Evolutionary conservation across 176 grass and related monocot species (phyloP), one percentile per base, ranked within the genome.

Genomic region (Rhipidocladum racemiflorum): DNA sequence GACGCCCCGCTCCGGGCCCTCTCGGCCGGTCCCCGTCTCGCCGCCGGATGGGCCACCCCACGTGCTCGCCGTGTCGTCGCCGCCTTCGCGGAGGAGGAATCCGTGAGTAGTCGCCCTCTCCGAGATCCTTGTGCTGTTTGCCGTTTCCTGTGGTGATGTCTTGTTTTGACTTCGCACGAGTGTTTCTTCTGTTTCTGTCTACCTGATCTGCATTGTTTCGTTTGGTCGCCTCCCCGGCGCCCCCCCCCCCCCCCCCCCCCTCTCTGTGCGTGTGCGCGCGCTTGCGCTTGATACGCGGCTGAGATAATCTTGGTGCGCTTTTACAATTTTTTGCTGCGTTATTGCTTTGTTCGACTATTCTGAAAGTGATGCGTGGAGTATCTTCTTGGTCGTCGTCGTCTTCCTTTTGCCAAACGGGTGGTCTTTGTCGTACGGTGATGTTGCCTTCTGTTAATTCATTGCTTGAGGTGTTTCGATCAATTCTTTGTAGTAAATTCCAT

Each of bases 71-170:
- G 78, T 65, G 39, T 66, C 73, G 78, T 86, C 83, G 73, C 72
- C 29, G 78, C 88, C 83, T 21, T 86, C n/a, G 78, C 83, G 3
- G 83, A 14, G 54, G 88, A 86, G 72, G 83, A 90, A 67, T 27
- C 72, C 1, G 78, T 85, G 72, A 82, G 88, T 89, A 39, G 21
- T 43, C 27, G 17, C 45, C 38, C 64, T 60, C 8, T 7, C 81
- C 24, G 57, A 90, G 78, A 89, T 89, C 78, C 77, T 63, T 3
- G 1, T 54, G 2, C 39, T 3, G 17, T 1, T 48, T 38, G 21
- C 53, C 50, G 24, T 51, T 45, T 53, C 18, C 32, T 0, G 34
- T 18, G 35, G 2, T 12, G 25, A 27, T 65, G 53, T 13, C 71
- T 48, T 17, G 34, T 23, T 16, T 50, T 79, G 61, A 50, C 20